Evolutionary conservation across 2,329 filamentous ascomycete genomes (phyloP).

Genomic region (Macroventuria anomochaeta): DNA sequence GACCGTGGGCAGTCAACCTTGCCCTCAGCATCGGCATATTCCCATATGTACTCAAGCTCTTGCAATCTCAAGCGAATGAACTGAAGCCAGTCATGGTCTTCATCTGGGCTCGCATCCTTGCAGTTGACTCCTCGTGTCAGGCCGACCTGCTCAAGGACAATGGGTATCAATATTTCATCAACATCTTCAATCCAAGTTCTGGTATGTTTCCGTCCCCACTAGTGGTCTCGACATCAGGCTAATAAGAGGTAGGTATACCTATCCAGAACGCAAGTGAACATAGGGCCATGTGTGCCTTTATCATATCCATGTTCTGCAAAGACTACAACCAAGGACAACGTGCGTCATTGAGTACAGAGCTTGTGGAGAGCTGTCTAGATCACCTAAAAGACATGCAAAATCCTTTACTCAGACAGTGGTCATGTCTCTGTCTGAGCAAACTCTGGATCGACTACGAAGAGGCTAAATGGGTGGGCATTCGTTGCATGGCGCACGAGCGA

Average conservation of each 20-base stretch:
- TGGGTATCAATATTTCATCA: conserved; percentile 95
- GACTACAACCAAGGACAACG: conserved; percentile 90
- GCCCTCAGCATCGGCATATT: conserved; percentile 98
- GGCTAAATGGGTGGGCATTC: conserved; percentile 94
- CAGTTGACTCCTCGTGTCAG: conserved; percentile 93
- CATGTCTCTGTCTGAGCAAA: conserved; percentile 92
- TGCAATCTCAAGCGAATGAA: conserved; percentile 93
- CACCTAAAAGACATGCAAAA: conserved; percentile 88
- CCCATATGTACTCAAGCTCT: conserved; percentile 94
- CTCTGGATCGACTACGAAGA: conserved; percentile 90
- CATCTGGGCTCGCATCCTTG: conserved; percentile 95
- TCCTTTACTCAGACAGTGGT: conserved; percentile 90
- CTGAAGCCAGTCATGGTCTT: conserved; percentile 99
- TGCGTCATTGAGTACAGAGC: conserved; percentile 87
- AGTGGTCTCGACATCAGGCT: background rate
- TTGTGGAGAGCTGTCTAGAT: conserved; percentile 84
- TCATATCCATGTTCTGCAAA: conserved; percentile 96
- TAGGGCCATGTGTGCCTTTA: conserved; percentile 98
- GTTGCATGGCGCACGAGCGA: conserved; percentile 81
- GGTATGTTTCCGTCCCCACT: conserved; percentile 36
- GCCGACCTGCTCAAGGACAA: conserved; percentile 94
- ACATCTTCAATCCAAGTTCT: conserved; percentile 84
- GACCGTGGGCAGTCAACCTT: conserved; percentile 98
- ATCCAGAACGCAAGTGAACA: conserved; percentile 91
- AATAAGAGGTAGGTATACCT: conserved; percentile 64